Conservation (phyloP, 306 rosid species). For the Vigna hirtella region DNA sequence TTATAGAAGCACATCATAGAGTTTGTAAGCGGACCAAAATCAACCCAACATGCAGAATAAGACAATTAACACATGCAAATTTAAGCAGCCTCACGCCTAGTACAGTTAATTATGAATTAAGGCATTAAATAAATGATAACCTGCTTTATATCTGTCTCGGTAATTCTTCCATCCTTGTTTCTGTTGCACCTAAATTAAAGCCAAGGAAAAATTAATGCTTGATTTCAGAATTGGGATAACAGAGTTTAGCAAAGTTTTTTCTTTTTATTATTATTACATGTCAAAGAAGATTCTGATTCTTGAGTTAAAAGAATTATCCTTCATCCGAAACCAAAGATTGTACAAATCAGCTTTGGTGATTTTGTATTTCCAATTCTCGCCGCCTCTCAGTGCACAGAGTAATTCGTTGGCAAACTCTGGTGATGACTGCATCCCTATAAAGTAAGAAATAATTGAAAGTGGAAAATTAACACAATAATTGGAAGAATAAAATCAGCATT, state of each 20-base stretch:
- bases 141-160: constrained; percentile 69
- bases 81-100: constrained; percentile 9
- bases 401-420: constrained; percentile 71
- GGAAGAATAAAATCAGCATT: constrained; percentile 32
- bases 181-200: constrained; percentile 67
- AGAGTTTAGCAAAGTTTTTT: constrained; percentile 5
- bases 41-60: constrained; percentile 36
- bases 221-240: not conserved
- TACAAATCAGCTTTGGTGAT: constrained; percentile 69
- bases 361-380: constrained; percentile 58
- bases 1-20: constrained; percentile 52
- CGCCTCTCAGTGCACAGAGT: constrained; percentile 67
- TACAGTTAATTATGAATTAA: not conserved
- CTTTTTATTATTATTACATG: constrained; percentile 54
- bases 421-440: constrained; percentile 77
- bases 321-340: constrained; percentile 64
- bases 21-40: constrained; percentile 46
- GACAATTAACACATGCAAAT: constrained; percentile 39
- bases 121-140: constrained; percentile 44
- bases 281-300: constrained; percentile 76
- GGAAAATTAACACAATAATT: constrained; percentile 1
- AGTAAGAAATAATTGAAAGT: constrained; percentile 1
- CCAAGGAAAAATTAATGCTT: constrained; percentile 11
- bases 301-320: constrained; percentile 58
- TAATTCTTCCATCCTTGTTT: constrained; percentile 79